A percentile compares a stretch with the other conserved stretches of the same genome.
Conservation (phyloP, 441 rosid species). For the Iberis amara region DNA sequence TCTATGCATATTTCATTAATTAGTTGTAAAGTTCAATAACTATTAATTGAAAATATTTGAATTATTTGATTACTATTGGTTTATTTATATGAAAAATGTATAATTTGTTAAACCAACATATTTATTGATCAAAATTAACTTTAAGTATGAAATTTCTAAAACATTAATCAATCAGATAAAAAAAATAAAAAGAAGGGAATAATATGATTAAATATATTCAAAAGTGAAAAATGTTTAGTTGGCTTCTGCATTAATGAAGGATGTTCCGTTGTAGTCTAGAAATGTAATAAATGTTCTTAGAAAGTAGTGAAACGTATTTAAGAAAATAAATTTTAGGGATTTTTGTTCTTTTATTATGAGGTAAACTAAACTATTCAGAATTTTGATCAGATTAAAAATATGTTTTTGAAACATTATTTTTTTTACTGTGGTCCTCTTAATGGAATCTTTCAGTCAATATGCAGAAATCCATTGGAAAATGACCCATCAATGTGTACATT, state of each 20-base stretch:
- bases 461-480: slow-evolving; percentile 35
- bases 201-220: not conserved
- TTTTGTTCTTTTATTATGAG: not conserved
- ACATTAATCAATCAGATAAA: too few species aligned
- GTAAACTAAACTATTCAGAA: not conserved
- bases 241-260: slow-evolving; percentile 23
- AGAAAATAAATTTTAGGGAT: not conserved
- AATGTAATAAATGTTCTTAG: slow-evolving; percentile 28
- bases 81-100: too few species aligned
- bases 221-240: slow-evolving; percentile 14
- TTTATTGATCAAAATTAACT: too few species aligned
- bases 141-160: too few species aligned
- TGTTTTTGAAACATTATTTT: slow-evolving; percentile 10
- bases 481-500: slow-evolving; percentile 29
- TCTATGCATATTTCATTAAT: too few species aligned
- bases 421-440: slow-evolving; percentile 33
- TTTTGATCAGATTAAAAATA: slow-evolving; percentile 18
- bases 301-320: slow-evolving; percentile 25
- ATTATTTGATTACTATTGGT: too few species aligned
- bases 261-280: slow-evolving; percentile 33
- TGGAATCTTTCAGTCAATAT: slow-evolving; percentile 37
- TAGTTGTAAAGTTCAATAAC: too few species aligned
- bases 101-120: too few species aligned
- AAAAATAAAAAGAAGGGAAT: too few species aligned
- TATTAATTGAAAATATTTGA: too few species aligned